Conservation (phyloP, 1,284 basidiomycete species). For the Boletellus sp. region DNA sequence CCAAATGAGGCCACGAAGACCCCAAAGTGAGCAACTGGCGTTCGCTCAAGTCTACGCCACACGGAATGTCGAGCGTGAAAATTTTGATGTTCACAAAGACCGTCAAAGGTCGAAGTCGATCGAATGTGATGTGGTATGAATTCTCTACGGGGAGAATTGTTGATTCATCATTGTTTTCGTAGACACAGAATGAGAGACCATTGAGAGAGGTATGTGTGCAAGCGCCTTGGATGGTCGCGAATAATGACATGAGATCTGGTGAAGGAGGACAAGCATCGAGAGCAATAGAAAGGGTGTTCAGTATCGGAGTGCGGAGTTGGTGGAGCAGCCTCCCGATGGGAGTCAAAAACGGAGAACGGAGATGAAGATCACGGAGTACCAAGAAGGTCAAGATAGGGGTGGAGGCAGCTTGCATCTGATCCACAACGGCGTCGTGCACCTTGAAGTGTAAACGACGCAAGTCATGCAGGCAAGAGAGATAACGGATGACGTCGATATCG, state of each 20-base stretch:
- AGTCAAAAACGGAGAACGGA: background rate
- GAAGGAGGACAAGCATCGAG: background rate
- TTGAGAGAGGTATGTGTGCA: background rate
- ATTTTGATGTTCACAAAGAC: slow-evolving; percentile 13
- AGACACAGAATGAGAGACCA: background rate
- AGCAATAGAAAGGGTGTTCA: background rate
- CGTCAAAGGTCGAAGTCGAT: slow-evolving; percentile 6
- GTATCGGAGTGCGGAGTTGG: background rate
- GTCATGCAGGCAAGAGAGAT: slow-evolving; percentile 8
- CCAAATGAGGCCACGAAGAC: slow-evolving; percentile 18
- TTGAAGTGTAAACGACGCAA: slow-evolving; percentile 1
- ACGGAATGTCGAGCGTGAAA: slow-evolving; percentile 6
- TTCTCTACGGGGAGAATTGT: background rate
- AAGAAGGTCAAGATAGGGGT: background rate
- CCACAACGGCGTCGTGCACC: background rate
- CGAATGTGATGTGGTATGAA: slow-evolving; percentile 3
- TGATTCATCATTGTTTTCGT: too few species aligned
- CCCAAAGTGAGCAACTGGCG: slow-evolving; percentile 11
- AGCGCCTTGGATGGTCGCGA: background rate
- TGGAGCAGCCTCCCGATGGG: slow-evolving; percentile 5
- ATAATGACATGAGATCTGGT: slow-evolving; percentile 6
- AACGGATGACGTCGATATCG: background rate
- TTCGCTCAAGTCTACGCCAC: slow-evolving; percentile 3
- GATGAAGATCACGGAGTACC: background rate
- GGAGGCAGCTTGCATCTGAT: background rate